These are phyloP conservation scores for Alternaria dauci DNA, from an alignment of 2,329 filamentous ascomycete genomes.

Conservation along the genomic window DNA sequence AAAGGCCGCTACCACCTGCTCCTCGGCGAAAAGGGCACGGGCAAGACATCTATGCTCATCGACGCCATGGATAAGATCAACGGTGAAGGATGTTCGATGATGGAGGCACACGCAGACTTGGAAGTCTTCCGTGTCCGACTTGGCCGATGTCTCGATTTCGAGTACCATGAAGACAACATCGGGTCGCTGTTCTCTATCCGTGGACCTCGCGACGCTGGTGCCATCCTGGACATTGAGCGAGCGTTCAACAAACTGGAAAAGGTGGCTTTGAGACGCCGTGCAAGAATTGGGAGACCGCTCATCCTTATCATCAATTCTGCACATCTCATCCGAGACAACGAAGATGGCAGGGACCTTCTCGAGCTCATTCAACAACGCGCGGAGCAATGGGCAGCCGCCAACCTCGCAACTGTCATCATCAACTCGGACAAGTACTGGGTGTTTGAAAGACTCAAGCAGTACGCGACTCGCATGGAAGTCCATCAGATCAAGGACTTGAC, in stretches of 20 bases:
- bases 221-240: constrained; percentile 91
- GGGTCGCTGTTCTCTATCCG: constrained; percentile 94
- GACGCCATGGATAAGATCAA: constrained; percentile 94
- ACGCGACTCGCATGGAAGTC: constrained; percentile 94
- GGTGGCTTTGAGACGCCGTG: constrained; percentile 78
- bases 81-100: constrained; percentile 90
- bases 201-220: constrained; percentile 89
- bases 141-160: constrained; percentile 93
- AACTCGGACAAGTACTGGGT: constrained; percentile 99
- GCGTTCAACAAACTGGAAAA: constrained; percentile 99
- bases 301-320: constrained; percentile 95
- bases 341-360: constrained; percentile 90
- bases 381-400: constrained; percentile 94
- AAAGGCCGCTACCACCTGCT: constrained; percentile 89
- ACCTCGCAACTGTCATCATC: constrained; percentile 89
- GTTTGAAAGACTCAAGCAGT: constrained; percentile 90
- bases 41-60: constrained; percentile 95
- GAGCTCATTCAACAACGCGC: constrained; percentile 95
- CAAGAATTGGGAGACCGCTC: constrained; percentile 71
- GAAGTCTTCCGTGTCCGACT: constrained; percentile 94
- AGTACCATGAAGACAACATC: constrained; percentile 98
- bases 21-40: constrained; percentile 93
- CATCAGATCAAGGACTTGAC: constrained; percentile 84
- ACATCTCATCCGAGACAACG: constrained; percentile 89
- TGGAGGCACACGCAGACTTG: constrained; percentile 92